Evolutionary conservation across 2,329 filamentous ascomycete genomes (phyloP).

Genomic region (Penicillium sp.): DNA sequence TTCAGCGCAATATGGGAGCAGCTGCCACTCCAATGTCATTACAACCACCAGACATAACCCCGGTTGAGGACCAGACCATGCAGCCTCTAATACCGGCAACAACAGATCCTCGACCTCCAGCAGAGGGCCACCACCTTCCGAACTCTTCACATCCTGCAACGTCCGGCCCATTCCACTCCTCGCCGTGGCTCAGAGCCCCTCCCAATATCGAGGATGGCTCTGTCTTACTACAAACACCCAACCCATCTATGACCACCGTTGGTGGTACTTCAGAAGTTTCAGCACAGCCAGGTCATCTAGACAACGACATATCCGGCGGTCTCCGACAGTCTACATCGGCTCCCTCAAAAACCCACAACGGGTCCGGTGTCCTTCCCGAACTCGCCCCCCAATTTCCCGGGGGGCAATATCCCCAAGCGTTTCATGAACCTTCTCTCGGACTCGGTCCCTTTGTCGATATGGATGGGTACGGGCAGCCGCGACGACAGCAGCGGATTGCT

Average conservation of each 20-base stretch:
- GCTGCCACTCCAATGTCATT: conserved; percentile 3
- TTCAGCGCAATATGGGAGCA: conserved; percentile 1
- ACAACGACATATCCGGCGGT: conserved; percentile 11
- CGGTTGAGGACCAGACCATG: conserved; percentile 4
- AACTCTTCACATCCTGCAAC: conserved; percentile 8
- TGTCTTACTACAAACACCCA: conserved; percentile 28
- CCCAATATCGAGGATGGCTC: conserved; percentile 26
- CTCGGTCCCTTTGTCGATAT: conserved; percentile 31
- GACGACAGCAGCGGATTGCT: conserved; percentile 31
- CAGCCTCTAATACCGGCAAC: conserved; percentile 5
- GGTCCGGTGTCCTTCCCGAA: conserved; percentile 21
- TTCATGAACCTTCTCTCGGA: conserved; percentile 28
- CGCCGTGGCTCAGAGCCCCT: conserved; percentile 29
- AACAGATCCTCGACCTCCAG: conserved; percentile 3
- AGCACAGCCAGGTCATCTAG: conserved; percentile 18
- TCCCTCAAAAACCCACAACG: conserved; percentile 18
- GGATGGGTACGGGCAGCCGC: conserved; percentile 28
- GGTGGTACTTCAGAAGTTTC: conserved; percentile 20
- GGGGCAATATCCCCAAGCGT: conserved; percentile 27
- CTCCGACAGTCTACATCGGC: conserved; percentile 18
- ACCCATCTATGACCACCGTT: conserved; percentile 27
- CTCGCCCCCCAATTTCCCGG: conserved; percentile 23
- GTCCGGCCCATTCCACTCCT: conserved; percentile 24
- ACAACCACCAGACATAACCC: conserved; percentile 8
- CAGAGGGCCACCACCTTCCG: conserved; percentile 2